phyloP scores from a whole-genome alignment of 2,329 filamentous ascomycete genomes.

The Boeremia exigua region DNA sequence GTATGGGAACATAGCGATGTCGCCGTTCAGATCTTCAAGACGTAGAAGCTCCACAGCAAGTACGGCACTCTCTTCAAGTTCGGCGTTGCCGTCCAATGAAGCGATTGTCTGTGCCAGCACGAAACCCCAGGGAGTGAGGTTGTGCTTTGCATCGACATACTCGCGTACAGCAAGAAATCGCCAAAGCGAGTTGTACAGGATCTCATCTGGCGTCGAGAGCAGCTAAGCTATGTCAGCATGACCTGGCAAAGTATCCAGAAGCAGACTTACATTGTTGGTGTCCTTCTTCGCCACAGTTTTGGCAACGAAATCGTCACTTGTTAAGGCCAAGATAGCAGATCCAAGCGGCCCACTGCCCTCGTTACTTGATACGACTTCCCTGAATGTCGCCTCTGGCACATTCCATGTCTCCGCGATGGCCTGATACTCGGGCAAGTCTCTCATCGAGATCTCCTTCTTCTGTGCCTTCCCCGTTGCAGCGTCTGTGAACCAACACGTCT shows the following conservation, averaged over 20 bases:
- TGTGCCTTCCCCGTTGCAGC: conserved; percentile 30
- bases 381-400: conserved; percentile 66
- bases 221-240: conserved; percentile 39
- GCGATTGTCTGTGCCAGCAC: conserved; percentile 75
- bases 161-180: conserved; percentile 87
- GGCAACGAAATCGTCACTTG: conserved; percentile 71
- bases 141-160: conserved; percentile 80
- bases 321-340: conserved; percentile 64
- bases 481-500: conserved; percentile 79
- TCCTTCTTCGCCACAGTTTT: conserved; percentile 69
- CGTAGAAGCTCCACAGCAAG: conserved; percentile 85
- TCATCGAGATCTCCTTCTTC: conserved; percentile 68
- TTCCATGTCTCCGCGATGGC: conserved; percentile 71
- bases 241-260: not conserved
- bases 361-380: conserved; percentile 43
- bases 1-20: conserved; percentile 64
- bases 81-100: conserved; percentile 61
- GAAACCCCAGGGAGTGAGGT: conserved; percentile 79
- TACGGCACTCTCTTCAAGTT: conserved; percentile 78
- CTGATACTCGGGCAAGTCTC: conserved; percentile 61
- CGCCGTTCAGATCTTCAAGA: conserved; percentile 76
- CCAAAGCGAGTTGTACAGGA: conserved; percentile 79
- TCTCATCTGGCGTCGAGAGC: conserved; percentile 71
- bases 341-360: conserved; percentile 53
- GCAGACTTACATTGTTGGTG: conserved; percentile 37